These are phyloP conservation scores for Ceratocystis cacaofunesta DNA, from an alignment of 2,329 filamentous ascomycete genomes.

Conservation along the genomic window DNA sequence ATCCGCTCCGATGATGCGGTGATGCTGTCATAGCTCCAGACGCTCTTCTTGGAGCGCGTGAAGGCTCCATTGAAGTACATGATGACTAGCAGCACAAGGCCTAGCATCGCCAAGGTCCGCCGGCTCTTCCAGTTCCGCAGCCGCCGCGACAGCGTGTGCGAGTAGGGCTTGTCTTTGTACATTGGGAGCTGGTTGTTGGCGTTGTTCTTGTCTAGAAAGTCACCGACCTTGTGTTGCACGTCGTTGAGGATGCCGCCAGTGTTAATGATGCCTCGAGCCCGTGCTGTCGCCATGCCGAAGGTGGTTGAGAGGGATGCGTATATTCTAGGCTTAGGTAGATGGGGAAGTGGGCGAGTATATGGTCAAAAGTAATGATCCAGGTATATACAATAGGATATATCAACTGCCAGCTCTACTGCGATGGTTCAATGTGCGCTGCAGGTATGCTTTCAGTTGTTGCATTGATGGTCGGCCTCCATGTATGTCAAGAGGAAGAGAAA, in stretches of 20 bases:
- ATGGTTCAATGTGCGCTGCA: neutral
- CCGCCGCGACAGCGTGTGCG: constrained; percentile 36
- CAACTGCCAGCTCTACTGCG: neutral
- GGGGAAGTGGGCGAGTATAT: neutral
- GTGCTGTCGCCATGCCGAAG: neutral
- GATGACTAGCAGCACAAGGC: constrained; percentile 37
- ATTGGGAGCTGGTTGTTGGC: constrained; percentile 53
- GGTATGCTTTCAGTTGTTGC: neutral
- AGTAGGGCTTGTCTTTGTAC: constrained; percentile 98
- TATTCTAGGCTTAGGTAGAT: neutral
- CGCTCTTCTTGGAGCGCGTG: constrained; percentile 27
- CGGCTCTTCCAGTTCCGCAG: constrained; percentile 38
- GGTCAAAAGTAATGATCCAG: neutral
- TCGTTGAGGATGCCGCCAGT: constrained; percentile 30
- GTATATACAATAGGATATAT: neutral
- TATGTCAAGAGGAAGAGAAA: no score
- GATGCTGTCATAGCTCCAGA: constrained; percentile 43
- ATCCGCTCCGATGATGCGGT: constrained; percentile 30
- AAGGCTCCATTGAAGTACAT: constrained; percentile 60
- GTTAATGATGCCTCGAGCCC: constrained; percentile 25
- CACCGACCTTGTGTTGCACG: constrained; percentile 47
- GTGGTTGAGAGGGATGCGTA: neutral
- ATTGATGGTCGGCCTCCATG: neutral
- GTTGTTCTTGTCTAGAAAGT: constrained; percentile 44
- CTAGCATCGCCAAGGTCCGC: constrained; percentile 43